phyloP scores from a whole-genome alignment of 192 early-diverging fungal species.

The Coemansia sp. region DNA sequence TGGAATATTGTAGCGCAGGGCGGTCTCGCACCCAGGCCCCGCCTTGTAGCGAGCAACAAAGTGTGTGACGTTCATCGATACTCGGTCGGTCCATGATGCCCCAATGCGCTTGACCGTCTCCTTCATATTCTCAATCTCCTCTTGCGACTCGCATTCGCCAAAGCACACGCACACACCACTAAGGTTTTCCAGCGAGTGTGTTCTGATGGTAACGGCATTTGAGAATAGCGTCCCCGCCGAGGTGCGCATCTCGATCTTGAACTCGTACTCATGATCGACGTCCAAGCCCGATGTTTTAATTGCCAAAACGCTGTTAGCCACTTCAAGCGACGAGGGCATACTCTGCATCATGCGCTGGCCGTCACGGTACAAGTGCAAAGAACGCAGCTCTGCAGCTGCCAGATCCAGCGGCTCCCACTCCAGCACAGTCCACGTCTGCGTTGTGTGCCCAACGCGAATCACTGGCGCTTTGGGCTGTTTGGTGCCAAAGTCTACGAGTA shows the following conservation, averaged over 20 bases:
- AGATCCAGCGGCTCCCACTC: conserved; percentile 91
- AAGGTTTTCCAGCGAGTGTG: conserved; percentile 94
- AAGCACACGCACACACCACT: conserved; percentile 97
- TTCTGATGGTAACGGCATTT: conserved; percentile 73
- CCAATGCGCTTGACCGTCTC: conserved; percentile 77
- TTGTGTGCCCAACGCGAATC: conserved; percentile 72
- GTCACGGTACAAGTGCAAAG: conserved; percentile 91
- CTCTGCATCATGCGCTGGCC: conserved; percentile 71
- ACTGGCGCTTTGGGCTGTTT: conserved; percentile 76
- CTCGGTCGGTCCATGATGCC: conserved; percentile 81
- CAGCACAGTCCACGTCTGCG: conserved; percentile 84
- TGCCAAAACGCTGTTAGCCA: conserved; percentile 29
- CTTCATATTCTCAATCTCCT: conserved; percentile 75
- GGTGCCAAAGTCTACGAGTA: conserved; percentile 77
- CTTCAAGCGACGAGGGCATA: conserved; percentile 44
- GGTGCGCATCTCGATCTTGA: conserved; percentile 87
- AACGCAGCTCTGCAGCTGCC: conserved; percentile 76
- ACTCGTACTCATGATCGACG: conserved; percentile 85
- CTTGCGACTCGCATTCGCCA: conserved; percentile 80
- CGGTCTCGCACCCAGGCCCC: conserved; percentile 85
- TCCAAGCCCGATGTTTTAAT: conserved; percentile 90
- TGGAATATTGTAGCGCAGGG: conserved; percentile 88
- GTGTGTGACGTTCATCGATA: conserved; percentile 89
- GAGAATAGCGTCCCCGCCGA: conserved; percentile 83
- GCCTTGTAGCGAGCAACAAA: conserved; percentile 81